These are phyloP conservation scores for Pichia exigua DNA, from an alignment of 805 yeast species.

Conservation along the genomic window DNA sequence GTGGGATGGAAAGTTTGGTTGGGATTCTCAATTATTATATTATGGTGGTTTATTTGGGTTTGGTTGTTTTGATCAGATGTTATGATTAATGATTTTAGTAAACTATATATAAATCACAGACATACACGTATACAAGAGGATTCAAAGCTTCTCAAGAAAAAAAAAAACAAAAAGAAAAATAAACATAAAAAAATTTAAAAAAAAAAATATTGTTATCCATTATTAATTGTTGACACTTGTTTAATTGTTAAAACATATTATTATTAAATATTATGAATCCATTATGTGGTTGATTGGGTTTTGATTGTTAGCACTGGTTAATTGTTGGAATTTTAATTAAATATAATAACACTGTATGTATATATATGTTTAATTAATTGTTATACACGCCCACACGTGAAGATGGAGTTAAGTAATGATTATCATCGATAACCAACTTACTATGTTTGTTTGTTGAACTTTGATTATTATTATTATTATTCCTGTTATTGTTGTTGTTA, in stretches of 20 bases:
- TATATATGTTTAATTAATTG: background rate
- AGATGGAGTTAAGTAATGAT: conserved; percentile 9
- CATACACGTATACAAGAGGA: background rate
- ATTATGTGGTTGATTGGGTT: background rate
- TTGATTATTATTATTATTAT: background rate
- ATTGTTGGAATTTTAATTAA: background rate
- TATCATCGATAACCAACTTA: conserved; percentile 6
- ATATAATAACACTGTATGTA: background rate
- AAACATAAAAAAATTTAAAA: background rate
- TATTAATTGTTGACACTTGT: background rate
- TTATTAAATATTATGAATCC: background rate
- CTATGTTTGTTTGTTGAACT: background rate
- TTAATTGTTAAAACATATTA: background rate
- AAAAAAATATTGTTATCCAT: background rate
- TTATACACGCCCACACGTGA: conserved; percentile 10
- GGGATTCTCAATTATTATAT: conserved; percentile 35
- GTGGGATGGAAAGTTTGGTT: conserved; percentile 62
- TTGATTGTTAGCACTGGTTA: background rate
- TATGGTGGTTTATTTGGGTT: conserved; percentile 38
- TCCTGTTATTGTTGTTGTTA: no score
- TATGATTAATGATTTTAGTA: background rate
- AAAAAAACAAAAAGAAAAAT: background rate
- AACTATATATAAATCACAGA: background rate
- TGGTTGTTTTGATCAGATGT: conserved; percentile 21
- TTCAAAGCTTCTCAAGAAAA: background rate